Conservation (phyloP, 2,329 filamentous ascomycete species). For the Graphiopsis chlorocephala region DNA sequence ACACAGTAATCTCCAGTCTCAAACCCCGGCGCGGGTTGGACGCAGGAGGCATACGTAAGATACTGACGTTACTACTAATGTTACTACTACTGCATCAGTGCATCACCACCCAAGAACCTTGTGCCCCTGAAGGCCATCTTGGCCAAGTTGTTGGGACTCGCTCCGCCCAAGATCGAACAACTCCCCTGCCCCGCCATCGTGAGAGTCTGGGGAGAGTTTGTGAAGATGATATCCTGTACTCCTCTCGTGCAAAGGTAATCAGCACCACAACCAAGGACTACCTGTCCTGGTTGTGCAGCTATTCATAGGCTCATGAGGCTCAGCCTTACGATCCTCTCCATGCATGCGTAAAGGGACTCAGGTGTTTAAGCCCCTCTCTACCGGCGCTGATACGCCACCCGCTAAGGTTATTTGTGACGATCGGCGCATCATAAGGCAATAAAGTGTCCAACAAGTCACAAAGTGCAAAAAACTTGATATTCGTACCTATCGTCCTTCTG, state of each 20-base stretch:
- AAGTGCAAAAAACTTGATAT: background rate
- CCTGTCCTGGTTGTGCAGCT: background rate
- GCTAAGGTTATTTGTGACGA: background rate
- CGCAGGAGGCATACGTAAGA: background rate
- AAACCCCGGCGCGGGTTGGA: background rate
- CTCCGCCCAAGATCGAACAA: background rate
- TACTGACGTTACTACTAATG: too few species aligned
- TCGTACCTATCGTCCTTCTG: background rate
- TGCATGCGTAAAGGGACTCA: too few species aligned
- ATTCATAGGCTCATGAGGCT: background rate
- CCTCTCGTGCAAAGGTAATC: background rate
- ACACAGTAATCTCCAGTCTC: conserved; percentile 4
- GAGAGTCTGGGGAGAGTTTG: background rate
- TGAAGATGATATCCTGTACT: background rate
- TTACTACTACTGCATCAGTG: background rate
- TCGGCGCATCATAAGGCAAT: background rate
- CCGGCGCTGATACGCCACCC: background rate
- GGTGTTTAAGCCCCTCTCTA: background rate
- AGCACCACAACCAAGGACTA: background rate
- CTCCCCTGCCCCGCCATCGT: background rate
- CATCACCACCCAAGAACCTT: background rate
- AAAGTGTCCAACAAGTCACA: background rate
- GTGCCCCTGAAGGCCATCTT: background rate
- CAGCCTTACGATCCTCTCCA: background rate
- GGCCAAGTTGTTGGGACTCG: background rate